Evolutionary conservation across 805 yeast species (phyloP).

Genomic region (Candida multigemmis): DNA sequence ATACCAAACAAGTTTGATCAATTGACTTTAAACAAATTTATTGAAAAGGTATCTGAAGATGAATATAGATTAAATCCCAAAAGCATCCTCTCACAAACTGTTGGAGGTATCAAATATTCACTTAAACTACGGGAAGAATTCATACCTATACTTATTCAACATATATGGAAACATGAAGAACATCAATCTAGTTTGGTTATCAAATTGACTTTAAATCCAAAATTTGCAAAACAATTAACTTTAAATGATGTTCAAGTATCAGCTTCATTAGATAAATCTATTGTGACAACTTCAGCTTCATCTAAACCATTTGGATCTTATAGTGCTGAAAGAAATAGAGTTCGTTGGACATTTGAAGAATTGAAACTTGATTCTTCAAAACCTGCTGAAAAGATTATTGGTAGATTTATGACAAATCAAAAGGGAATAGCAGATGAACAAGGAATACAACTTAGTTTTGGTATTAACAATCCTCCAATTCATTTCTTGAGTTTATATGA

Average conservation of each 20-base stretch:
- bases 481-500: slow-evolving; percentile 30
- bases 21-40: slow-evolving; percentile 30
- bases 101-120: slow-evolving; percentile 77
- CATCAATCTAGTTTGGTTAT: slow-evolving; percentile 82
- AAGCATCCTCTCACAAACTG: slow-evolving; percentile 50
- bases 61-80: slow-evolving; percentile 37
- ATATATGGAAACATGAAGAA: slow-evolving; percentile 84
- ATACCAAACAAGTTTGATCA: slow-evolving; percentile 43
- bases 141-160: slow-evolving; percentile 66
- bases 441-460: slow-evolving; percentile 66
- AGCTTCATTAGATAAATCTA: slow-evolving; percentile 50
- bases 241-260: slow-evolving; percentile 55
- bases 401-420: slow-evolving; percentile 75
- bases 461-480: slow-evolving; percentile 28
- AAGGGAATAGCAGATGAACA: slow-evolving; percentile 61
- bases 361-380: slow-evolving; percentile 23
- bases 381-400: slow-evolving; percentile 65
- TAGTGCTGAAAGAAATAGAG: slow-evolving; percentile 75
- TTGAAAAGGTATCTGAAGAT: slow-evolving; percentile 16
- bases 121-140: slow-evolving; percentile 29
- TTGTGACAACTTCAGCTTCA: slow-evolving; percentile 62
- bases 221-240: slow-evolving; percentile 23
- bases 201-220: slow-evolving; percentile 49
- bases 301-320: slow-evolving; percentile 91
- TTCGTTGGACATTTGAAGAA: slow-evolving; percentile 66